Base-by-base conservation (phyloP, 2,329 filamentous ascomycete species). In the Coniochaeta prunicola region DNA sequence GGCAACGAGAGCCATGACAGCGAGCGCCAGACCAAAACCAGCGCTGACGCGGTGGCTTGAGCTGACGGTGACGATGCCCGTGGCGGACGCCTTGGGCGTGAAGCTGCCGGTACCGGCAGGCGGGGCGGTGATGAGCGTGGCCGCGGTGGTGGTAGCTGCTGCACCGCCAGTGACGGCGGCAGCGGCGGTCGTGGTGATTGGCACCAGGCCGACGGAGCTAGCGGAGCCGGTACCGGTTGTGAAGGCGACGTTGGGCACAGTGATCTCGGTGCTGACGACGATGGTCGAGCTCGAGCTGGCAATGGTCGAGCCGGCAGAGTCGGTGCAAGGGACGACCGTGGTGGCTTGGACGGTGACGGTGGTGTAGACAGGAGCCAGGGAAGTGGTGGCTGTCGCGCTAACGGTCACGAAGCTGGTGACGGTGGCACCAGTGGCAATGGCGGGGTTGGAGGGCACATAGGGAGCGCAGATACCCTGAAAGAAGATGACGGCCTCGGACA, bases 401-500 rank as follows among this genome's bases (percentile, higher is more conserved):
- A 78, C 76, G 33, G 82, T 81, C 68, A 84, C 79, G 73, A 87
- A 82, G 58, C 80, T 80, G 66, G 84, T 84, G 71, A 85, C 77
- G 40, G 80, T 79, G 65, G 91, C 85, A 63, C 83, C 86, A 56
- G 89, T 96, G 69, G 91, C 84, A 68, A 97, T 90, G 63, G 81
- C 90, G n/a, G 92, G 91, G 83, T 97, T 96, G 70, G 82, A 67
- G 17, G 82, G 78, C 36, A 91, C 82, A 74, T 88, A 87, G 57
- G 82, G 76, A 59, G 89, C 91, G 78, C 93, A 97, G 76, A 97
- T 90, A 72, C 92, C 92, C 74, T 92, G 88, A 80, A 97, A 88
- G 84, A 90, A 96, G 67, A 83, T 82, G 60, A 94, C 81, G 61
- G 91, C 90, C 66, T 85, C 76, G 58, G 84, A 79, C 66, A 93